Evolutionary conservation across 768 basidiomycete species (phyloP), one percentile per base, ranked within the genome.

Genomic region (Sutorius australiensis): DNA sequence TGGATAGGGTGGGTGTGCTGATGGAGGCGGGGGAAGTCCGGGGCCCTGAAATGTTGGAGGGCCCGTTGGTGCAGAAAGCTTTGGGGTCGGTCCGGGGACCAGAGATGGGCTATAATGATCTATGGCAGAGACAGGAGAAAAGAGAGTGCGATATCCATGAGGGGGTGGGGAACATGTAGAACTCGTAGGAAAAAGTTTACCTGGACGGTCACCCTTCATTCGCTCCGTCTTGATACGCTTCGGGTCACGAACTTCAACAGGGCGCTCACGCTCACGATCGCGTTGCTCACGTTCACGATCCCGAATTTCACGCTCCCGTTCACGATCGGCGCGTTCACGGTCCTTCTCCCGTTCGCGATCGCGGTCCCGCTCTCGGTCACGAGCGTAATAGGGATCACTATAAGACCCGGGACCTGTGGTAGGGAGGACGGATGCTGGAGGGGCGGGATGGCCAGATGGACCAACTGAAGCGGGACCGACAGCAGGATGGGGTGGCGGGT

Each of bases 221-320:
- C 77, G 72, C 54, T 83, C 77, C 3, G 76, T 73, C 65, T 85
- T 86, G 54, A 80, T 72, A 46, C 85, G 75, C 67, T 86, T 86
- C 14, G 79, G 71, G 55, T 87, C 85, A 38, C 84, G 66, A 46
- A 67, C 68, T 55, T 78, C 75, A 52, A 75, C 73, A 6, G 75
- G 69, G 13, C 76, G 69, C n/a, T 78, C 78, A 24, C 79, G 68
- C 1, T 78, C 78, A 43, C 77, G 68, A 47, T 79, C 77, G 44
- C 73, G 67, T 50, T 70, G 64, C 37, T 72, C 69, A 37, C 75
- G 67, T 27, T 67, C 66, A 54, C 66, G 66, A 50, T 65, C 64
- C 32, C 75, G 64, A 41, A 67, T 59, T 33, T 78, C 78, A 16
- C 71, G 60, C 49, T 69, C 69, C 27, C 73, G 66, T 31, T 78